Evolutionary conservation across 2,329 filamentous ascomycete species (phyloP).

Genomic region (Sporothrix pallida): DNA sequence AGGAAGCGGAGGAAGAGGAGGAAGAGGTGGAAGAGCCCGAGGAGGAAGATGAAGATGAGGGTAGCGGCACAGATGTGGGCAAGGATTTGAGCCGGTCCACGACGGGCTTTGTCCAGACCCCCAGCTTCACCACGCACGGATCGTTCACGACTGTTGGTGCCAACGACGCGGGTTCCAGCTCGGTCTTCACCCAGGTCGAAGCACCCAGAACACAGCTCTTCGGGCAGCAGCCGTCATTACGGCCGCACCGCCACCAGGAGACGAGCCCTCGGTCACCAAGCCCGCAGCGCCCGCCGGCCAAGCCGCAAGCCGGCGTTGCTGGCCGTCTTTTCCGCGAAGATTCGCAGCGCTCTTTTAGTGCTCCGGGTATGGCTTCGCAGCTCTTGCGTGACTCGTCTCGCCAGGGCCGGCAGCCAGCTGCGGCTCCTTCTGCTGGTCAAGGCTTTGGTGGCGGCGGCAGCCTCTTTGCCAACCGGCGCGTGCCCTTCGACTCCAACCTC

Average conservation of each 20-base stretch:
- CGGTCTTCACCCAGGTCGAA: constrained; percentile 54
- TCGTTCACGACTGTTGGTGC: constrained; percentile 57
- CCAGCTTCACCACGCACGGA: constrained; percentile 62
- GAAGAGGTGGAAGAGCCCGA: constrained; percentile 54
- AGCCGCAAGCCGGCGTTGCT: constrained; percentile 24
- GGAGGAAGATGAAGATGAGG: constrained; percentile 59
- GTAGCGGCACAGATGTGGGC: constrained; percentile 69
- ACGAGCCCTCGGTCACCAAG: constrained; percentile 75
- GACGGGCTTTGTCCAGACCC: constrained; percentile 50
- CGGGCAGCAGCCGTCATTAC: constrained; percentile 62
- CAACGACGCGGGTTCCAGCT: constrained; percentile 53
- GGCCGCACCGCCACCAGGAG: constrained; percentile 56
- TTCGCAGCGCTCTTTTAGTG: constrained; percentile 63
- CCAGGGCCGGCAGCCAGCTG: constrained; percentile 38
- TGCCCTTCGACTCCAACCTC: constrained; percentile 57
- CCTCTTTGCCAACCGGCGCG: constrained; percentile 44
- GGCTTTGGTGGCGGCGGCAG: background rate
- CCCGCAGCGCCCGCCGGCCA: constrained; percentile 56
- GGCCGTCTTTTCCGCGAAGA: constrained; percentile 58
- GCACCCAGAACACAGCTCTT: constrained; percentile 57
- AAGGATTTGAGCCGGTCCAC: constrained; percentile 64
- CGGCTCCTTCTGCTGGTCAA: constrained; percentile 41
- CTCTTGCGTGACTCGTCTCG: constrained; percentile 51
- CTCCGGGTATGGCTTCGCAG: constrained; percentile 64
- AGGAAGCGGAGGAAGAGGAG: constrained; percentile 49